Evolutionary conservation across 768 basidiomycete genomes (phyloP), one percentile per base, ranked within the genome.

Genomic region (Lyophyllum shimeji): DNA sequence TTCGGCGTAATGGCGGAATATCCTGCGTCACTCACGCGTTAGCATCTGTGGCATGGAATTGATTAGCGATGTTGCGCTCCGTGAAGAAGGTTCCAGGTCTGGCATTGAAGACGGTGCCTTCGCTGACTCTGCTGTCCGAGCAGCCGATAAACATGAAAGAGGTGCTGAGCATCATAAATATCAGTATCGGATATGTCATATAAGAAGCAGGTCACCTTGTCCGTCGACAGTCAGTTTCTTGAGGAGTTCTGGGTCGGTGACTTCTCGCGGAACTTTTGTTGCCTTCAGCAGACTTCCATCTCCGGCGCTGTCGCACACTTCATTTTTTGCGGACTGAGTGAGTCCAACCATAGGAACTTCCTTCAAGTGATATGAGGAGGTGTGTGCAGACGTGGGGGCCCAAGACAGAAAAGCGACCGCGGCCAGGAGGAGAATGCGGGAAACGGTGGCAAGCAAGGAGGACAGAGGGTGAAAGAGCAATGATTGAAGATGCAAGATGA

Each of bases 231-330:
- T 27, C 24, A 40, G n/a, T 40, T 40, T 40, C 39, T 40, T 40
- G 11, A 40, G n/a, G 18, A 40, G 39, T 52, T 31, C 63, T 65
- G 20, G 43, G 23, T 44, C 50, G 69, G 60, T 25, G 74, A 52
- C 18, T 63, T 61, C 3, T 40, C 39, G n/a, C 67, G 62, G 66
- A 75, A 75, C 9, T 62, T 63, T 67, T 56, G 60, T 75, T 74
- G 42, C 74, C 72, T 5, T 63, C 61, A 11, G 63, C 74, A 68
- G 6, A 63, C 25, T 27, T 69, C 60, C 31, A 75, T 57, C 44
- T 60, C 65, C 27, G 66, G 52, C 39, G 47, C 60, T 52, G 23
- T 33, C 21, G 9, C 39, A 18, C 39, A n/a, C n/a, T 18, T 40
- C 39, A 40, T 18, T n/a, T 57, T n/a, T 55, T 18, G 55, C 46